phyloP scores from a whole-genome alignment of 192 early-diverging fungal genomes.

The Ramicandelaber brevisporus region DNA sequence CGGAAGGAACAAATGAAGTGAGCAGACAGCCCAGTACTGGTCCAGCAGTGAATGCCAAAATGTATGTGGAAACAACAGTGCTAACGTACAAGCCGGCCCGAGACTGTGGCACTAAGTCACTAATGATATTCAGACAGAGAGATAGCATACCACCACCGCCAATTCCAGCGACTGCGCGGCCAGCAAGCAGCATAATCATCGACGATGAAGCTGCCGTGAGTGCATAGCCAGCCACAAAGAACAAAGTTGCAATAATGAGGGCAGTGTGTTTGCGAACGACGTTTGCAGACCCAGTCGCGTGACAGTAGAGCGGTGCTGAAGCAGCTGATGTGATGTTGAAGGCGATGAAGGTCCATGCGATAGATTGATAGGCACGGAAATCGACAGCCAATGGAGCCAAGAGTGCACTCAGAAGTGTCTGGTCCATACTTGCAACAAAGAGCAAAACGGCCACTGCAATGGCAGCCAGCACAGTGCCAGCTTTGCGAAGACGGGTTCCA shows the following conservation, averaged over 20 bases:
- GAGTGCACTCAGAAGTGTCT: constrained; percentile 63
- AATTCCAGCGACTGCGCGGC: constrained; percentile 55
- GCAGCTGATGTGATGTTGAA: constrained; percentile 39
- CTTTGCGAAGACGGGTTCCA: no score
- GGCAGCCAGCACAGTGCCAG: no score
- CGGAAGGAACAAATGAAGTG: constrained; percentile 29
- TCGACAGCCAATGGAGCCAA: constrained; percentile 48
- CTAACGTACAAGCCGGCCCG: constrained; percentile 74
- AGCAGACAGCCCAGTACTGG: constrained; percentile 71
- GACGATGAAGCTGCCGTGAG: constrained; percentile 48
- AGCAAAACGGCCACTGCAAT: constrained; percentile 26
- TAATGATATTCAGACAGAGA: constrained; percentile 53
- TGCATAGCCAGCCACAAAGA: constrained; percentile 59
- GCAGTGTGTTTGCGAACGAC: constrained; percentile 68
- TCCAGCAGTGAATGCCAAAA: constrained; percentile 47
- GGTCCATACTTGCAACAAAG: constrained; percentile 57
- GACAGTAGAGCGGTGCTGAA: constrained; percentile 40
- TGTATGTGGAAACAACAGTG: constrained; percentile 54
- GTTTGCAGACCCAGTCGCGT: constrained; percentile 70
- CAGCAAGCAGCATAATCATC: constrained; percentile 43
- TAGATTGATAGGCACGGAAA: constrained; percentile 34
- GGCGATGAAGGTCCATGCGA: constrained; percentile 61
- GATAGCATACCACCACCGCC: constrained; percentile 58
- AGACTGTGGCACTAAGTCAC: constrained; percentile 60
- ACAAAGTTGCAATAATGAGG: constrained; percentile 37